Base-by-base conservation (phyloP, 2,329 filamentous ascomycete genomes). In the Epicoccum sorghinum region DNA sequence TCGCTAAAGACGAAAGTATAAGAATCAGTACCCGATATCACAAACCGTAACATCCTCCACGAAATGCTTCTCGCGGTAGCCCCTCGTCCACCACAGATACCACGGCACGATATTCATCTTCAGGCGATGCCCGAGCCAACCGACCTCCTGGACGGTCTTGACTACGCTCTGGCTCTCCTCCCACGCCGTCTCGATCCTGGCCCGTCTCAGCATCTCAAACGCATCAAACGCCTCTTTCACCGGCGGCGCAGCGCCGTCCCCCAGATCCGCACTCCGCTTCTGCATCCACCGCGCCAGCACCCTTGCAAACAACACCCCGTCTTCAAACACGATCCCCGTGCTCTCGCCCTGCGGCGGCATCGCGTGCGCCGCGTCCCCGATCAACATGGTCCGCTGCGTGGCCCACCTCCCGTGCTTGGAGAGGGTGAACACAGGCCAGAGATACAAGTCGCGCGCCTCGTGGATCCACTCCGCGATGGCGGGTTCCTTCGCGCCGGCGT, bases 271-370 rank as follows among this genome's bases (percentile, higher is more conserved):
- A 39, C 71, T 69, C 3, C 18, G 1, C 53, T 72, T 75, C 51
- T 78, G 71, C 62, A 78, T 72, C 77, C 77, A 79, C 38, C 70
- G 65, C 1, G 70, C 73, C 41, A 79, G 53, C 65, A 75, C 78
- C 42, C 77, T 66, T 22, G 79, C 75, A 65, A 82, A 77, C 47
- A 82, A 64, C 32, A 82, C 77, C 2, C 77, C 80, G 61, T 82
- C 80, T 66, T 82, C 80, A 57, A 83, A 81, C 8, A 82, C 79
- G 30, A 82, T 77, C 13, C 80, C 80, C 4, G 79, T 82, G 29
- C 73, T 75, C 57, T 82, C 80, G 9, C 80, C 80, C 53, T 81
- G 79, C 3, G 80, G 79, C 3, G 80, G 79, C 80, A 82, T 82
- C 8, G 77, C 78, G 60, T 80, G 78, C 43, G 78, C 78, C 29